Base-by-base conservation (phyloP, 202 grass and related monocot species). In the Cymbopogon flexuosus region DNA sequence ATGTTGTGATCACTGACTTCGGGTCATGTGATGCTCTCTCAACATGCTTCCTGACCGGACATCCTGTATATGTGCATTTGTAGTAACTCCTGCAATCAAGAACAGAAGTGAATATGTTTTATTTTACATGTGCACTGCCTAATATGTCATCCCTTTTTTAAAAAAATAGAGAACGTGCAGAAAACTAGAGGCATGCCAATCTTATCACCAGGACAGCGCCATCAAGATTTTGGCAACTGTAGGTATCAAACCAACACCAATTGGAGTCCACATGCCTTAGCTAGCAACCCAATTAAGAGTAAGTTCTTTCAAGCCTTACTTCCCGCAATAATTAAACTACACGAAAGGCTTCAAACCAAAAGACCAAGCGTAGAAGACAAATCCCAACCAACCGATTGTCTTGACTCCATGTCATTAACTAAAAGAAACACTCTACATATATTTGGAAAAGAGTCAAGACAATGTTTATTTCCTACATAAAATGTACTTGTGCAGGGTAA, bases 1-100 rank as follows among this genome's bases (percentile, higher is more conserved):
- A 96, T 34, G 96, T 99, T 58, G 92, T 99, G 79, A 99, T 99
- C 71, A 99, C 92, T 56, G 92, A 94, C 87, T 96, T 99, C 1
- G 92, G 96, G 86, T 99, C 96, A 36, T 99, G 92, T 6, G 96
- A 99, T 81, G 96, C 96, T 74, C 96, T 89, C 90, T 99, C 90
- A 64, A 96, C 96, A 88, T 99, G 96, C 77, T 99, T 99, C 79
- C 96, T 93, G 51, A 99, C 96, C 37, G 96, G 92, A 62, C 92
- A 99, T 64, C 96, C 89, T 45, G 75, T 84, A 62, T 88, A 74
- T 85, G 96, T 99, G 85, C 96, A 96, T 78, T 99, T 99, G 67
- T 99, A 99, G 79, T 99, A 99, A 79, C 96, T 99, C 90, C 96
- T 99, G 85, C 34, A 67, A 62, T 64, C 51, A 84, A 88, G 61